Base-by-base conservation (phyloP, 257 asterid genomes). In the Solanum arcanum region DNA sequence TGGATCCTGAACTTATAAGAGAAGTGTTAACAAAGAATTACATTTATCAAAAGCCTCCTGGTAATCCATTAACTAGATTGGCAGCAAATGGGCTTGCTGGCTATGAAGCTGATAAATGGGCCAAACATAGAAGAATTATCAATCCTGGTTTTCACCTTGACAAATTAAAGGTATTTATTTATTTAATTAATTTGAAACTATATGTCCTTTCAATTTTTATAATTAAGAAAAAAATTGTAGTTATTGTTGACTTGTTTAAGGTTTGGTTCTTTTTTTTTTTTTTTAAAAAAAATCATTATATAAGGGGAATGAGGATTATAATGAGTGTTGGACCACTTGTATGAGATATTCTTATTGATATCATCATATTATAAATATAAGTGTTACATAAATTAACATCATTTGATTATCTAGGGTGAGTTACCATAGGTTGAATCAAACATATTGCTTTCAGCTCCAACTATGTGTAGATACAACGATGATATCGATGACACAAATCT, bases 131-230 rank as follows among this genome's bases (percentile, higher is more conserved):
- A 89, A 87, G 41, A 66, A 52, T 90, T 3, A 39, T 92, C n/a
- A 90, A 90, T 82, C 92, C 93, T n/a, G 93, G 92, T 70, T 92
- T 92, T 82, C 92, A 89, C 27, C 69, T 83, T 0, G 94, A 92
- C 56, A 92, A 92, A 76, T 42, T 90, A 18, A 90, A 90, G 93
- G 93, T 90, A 18, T 25, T 29, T 6, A 37, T 18, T 56, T 18
- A 56, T 56, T 18, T 56, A 69, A 69, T 29, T 83, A 31, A 2
- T 9, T 37, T 37, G 6, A 5, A 9, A n/a, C 78, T 41, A 33
- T 64, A 21, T 84, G 29, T 37, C 29, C 11, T 84, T 1, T 39
- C 20, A 62, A n/a, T 75, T 39, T 75, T 39, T 72, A 14, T 18
- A 3, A 3, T 18, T 1, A 6, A 44, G 14, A 44, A 44, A 44